Conservation (phyloP, 306 rosid species). For the Citrullus colocynthis region DNA sequence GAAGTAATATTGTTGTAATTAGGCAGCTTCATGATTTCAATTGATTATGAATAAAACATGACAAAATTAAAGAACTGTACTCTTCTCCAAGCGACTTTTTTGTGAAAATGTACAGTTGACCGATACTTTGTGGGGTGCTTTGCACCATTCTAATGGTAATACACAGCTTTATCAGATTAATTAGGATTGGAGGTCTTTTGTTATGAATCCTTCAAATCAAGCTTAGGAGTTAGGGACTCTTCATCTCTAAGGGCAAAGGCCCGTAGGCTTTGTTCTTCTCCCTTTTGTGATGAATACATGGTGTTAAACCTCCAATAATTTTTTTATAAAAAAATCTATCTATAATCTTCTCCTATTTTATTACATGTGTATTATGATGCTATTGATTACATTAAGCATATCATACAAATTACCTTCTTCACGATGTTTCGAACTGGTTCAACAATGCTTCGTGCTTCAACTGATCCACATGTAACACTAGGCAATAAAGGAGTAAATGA, state of each 20-base stretch:
- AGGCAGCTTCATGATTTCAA: not conserved
- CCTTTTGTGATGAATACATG: no score
- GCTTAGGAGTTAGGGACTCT: no score
- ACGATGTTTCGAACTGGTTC: slow-evolving; percentile 81
- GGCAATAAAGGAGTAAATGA: slow-evolving; percentile 92
- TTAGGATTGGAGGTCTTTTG: no score
- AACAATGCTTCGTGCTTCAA: slow-evolving; percentile 94
- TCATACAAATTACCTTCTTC: slow-evolving; percentile 44
- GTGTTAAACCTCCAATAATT: no score
- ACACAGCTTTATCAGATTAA: no score
- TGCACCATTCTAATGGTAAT: no score
- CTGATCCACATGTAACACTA: slow-evolving; percentile 90
- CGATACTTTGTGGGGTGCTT: no score
- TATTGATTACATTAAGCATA: not conserved
- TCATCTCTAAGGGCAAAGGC: not conserved
- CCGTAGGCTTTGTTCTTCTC: not conserved
- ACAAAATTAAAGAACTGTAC: not conserved
- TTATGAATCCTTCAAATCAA: no score
- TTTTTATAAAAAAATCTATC: no score
- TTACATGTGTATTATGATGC: not conserved
- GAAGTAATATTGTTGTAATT: not conserved
- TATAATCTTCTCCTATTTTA: not conserved
- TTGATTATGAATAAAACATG: not conserved
- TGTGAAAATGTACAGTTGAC: not conserved
- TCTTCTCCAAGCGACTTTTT: not conserved